A percentile compares a stretch with the other conserved stretches of the same genome.
Evolutionary conservation across 495 filamentous ascomycete genomes (phyloP).

Genomic region (Penicillium mononematosum): DNA sequence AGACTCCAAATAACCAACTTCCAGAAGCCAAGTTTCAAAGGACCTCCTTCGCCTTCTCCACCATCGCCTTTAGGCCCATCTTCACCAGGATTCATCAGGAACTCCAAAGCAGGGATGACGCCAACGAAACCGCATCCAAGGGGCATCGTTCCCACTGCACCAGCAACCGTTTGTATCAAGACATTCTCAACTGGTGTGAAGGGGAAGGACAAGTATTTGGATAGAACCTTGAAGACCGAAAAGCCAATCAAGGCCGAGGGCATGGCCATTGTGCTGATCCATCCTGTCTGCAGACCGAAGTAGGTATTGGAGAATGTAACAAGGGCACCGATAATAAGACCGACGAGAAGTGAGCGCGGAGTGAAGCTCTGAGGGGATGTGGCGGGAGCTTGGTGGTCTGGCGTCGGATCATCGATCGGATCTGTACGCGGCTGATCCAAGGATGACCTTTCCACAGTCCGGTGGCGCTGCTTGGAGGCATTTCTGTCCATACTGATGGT

Average conservation of each 20-base stretch:
- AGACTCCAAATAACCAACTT: constrained; percentile 86
- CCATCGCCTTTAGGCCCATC: constrained; percentile 50
- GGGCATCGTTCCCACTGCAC: constrained; percentile 95
- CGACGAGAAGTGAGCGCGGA: constrained; percentile 72
- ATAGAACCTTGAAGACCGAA: constrained; percentile 82
- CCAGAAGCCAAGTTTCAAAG: constrained; percentile 66
- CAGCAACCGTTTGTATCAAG: constrained; percentile 93
- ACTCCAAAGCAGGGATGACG: constrained; percentile 89
- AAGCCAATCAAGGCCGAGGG: constrained; percentile 94
- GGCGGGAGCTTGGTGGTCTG: constrained; percentile 13
- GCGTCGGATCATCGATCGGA: constrained; percentile 2
- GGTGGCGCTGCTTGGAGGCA: constrained; percentile 18
- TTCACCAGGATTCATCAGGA: constrained; percentile 71
- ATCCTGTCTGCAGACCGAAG: constrained; percentile 96
- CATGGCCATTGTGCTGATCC: constrained; percentile 86
- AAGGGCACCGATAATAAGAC: constrained; percentile 78
- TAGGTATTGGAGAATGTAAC: constrained; percentile 98
- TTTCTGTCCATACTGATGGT: constrained; percentile 37
- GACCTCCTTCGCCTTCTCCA: constrained; percentile 63
- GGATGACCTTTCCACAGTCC: constrained; percentile 12
- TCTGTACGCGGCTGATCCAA: constrained; percentile 7
- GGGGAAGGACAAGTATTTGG: constrained; percentile 66
- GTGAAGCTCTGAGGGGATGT: constrained; percentile 66
- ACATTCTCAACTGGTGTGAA: constrained; percentile 98
- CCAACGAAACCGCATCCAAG: constrained; percentile 94